Base-by-base conservation (phyloP, 2,329 filamentous ascomycete genomes). In the Ascochyta clinopodiicola region DNA sequence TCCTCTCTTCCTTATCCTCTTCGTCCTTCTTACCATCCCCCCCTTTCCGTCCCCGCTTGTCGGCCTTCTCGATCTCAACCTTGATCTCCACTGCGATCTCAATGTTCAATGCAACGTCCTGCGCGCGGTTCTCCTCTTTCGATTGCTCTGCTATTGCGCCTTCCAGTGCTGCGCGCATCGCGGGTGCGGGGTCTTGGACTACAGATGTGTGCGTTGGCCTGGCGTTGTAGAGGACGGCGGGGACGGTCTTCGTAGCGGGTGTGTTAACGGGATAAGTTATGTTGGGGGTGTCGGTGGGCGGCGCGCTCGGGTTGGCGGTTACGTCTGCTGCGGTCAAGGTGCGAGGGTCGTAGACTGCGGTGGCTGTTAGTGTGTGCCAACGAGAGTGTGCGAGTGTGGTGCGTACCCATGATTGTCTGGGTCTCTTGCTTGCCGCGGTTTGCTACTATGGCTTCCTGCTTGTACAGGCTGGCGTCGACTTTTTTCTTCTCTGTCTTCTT, bases 381-480 rank as follows among this genome's bases (percentile, higher is more conserved):
- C n/a, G 4, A 9, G 2, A 3, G 4, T 15, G 2, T 17, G 19
- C 9, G 21, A 6, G 9, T 4, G 27, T 12, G 27, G 27, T 13
- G 12, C 40, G 9, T 49, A 46, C 52, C 19, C 45, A 50, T 36
- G 9, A 56, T 40, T 1, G 52, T 56, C 31, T 46, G 27, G 1
- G 52, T 56, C 31, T 45, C 35, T 12, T 36, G 40, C 35, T 45
- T 55, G 21, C 51, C 51, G 1, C 51, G 22, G 19, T 55, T 55
- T 6, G 51, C 51, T 7, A 55, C 51, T 2, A 55, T 8, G 9
- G 36, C 40, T 24, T 49, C 51, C 21, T 55, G 51, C 31, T 55
- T 49, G 35, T 49, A 55, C 6, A 55, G 12, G 13, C 29, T 39
- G 9, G 40, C 22, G n/a, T 40, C 42, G 10, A 38, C 4, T 24